Percentiles rank a stretch among this genome's conserved stretches.
phyloP scores from a whole-genome alignment of 352 stramenopile genomes.

The Pythium scleroteichum region DNA sequence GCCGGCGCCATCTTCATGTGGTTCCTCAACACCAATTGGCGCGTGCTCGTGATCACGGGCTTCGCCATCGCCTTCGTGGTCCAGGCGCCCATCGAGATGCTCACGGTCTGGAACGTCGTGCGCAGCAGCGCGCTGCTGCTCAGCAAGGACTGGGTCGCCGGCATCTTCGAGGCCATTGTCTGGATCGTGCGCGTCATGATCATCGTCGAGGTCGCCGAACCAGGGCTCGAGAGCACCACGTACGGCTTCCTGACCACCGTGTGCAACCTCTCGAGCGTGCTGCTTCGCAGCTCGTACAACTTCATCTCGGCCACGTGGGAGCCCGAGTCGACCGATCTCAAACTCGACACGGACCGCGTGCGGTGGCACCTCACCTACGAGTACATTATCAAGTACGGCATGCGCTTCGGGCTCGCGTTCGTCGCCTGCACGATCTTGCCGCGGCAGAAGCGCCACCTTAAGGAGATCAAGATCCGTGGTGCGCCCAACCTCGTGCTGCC shows the following conservation, averaged over 20 bases:
- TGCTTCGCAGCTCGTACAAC: slow-evolving; percentile 17
- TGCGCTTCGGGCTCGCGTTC: slow-evolving; percentile 13
- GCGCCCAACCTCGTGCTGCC: slow-evolving; percentile 26
- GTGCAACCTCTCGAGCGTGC: slow-evolving; percentile 19
- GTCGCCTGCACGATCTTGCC: slow-evolving; percentile 18
- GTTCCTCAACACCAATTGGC: slow-evolving; percentile 35
- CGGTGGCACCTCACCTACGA: slow-evolving; percentile 29
- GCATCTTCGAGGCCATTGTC: slow-evolving; percentile 18
- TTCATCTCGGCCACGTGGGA: slow-evolving; percentile 17
- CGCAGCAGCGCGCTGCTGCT: slow-evolving; percentile 23
- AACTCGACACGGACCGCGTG: slow-evolving; percentile 12
- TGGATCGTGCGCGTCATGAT: slow-evolving; percentile 21
- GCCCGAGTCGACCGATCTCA: slow-evolving; percentile 1
- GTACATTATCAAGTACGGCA: slow-evolving; percentile 28
- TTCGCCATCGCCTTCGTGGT: slow-evolving; percentile 17
- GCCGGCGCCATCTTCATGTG: slow-evolving; percentile 12
- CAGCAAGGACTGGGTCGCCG: slow-evolving; percentile 19
- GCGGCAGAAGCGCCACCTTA: slow-evolving; percentile 30
- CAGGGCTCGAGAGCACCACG: slow-evolving; percentile 26
- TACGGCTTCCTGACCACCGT: slow-evolving; percentile 32
- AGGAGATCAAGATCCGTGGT: slow-evolving; percentile 30
- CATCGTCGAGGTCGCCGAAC: slow-evolving; percentile 22
- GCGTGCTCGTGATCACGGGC: slow-evolving; percentile 12
- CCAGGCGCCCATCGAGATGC: slow-evolving; percentile 17
- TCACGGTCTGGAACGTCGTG: slow-evolving; percentile 23